These are phyloP conservation scores for Amanita polypyramis DNA, from an alignment of 768 basidiomycete genomes.

Conservation along the genomic window DNA sequence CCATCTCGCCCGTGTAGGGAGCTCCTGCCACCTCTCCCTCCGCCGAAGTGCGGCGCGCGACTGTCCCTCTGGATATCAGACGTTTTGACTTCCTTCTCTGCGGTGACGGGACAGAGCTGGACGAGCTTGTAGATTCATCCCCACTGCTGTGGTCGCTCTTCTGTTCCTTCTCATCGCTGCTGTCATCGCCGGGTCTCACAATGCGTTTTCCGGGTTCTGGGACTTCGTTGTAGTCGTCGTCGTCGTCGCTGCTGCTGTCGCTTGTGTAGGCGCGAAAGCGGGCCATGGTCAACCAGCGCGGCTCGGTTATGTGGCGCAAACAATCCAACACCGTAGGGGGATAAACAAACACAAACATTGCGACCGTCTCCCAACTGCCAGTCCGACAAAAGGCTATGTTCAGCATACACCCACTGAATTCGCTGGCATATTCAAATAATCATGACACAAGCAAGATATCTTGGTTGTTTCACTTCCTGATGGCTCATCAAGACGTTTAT, in stretches of 20 bases:
- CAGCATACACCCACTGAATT: too few relatives aligned
- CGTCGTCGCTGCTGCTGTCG: slow-evolving; percentile 47
- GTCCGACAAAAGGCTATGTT: background rate
- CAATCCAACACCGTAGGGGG: background rate
- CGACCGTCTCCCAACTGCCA: background rate
- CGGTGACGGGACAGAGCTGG: slow-evolving; percentile 21
- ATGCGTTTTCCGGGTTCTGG: slow-evolving; percentile 2
- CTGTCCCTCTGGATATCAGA: background rate
- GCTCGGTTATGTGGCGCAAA: background rate
- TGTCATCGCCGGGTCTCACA: slow-evolving; percentile 18
- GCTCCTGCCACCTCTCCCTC: slow-evolving; percentile 47
- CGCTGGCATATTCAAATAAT: too few relatives aligned
- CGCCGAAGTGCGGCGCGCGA: slow-evolving; percentile 34
- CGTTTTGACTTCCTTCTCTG: background rate
- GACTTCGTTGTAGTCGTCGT: slow-evolving; percentile 15
- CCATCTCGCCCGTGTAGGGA: slow-evolving; percentile 33
- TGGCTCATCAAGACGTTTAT: too few relatives aligned
- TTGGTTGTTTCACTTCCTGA: too few relatives aligned
- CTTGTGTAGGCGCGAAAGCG: slow-evolving; percentile 58
- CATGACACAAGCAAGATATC: too few relatives aligned
- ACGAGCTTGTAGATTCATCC: slow-evolving; percentile 21
- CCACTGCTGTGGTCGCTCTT: slow-evolving; percentile 20
- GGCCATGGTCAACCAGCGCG: slow-evolving; percentile 31
- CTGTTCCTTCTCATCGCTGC: slow-evolving; percentile 19
- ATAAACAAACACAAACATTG: background rate